These are phyloP conservation scores for Gentiana straminea DNA, from an alignment of 257 asterid genomes.

Conservation along the genomic window DNA sequence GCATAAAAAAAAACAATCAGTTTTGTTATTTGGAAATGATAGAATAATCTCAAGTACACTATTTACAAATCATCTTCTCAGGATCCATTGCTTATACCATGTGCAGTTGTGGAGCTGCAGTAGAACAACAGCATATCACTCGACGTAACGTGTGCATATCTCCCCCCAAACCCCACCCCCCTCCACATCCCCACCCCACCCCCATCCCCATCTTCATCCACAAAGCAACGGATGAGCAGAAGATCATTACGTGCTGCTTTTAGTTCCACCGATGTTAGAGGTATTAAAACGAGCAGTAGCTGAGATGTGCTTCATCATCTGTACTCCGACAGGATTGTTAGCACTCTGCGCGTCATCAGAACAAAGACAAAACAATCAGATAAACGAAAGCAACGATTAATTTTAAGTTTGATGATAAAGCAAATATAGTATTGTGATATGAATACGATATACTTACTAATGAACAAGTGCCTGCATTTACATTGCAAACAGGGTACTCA, in stretches of 20 bases:
- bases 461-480: constrained; percentile 62
- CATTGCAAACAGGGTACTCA: constrained; percentile 65
- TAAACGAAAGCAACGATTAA: neutral
- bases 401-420: neutral
- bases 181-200: neutral
- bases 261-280: constrained; percentile 16
- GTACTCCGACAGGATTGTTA: constrained; percentile 55
- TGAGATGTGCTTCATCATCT: constrained; percentile 48
- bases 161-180: too few species aligned
- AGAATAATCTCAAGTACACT: constrained; percentile 11
- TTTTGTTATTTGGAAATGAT: constrained; percentile 7
- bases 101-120: constrained; percentile 10
- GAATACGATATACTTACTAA: constrained; percentile 24
- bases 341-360: constrained; percentile 35
- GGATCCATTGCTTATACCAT: neutral
- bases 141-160: too few species aligned
- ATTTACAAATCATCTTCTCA: constrained; percentile 24
- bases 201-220: constrained; percentile 3
- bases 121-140: neutral
- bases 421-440: too few species aligned
- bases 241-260: constrained; percentile 24
- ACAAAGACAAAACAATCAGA: neutral
- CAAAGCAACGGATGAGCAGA: constrained; percentile 2
- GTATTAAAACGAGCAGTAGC: constrained; percentile 39
- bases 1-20: too few species aligned